phyloP scores from a whole-genome alignment of 352 stramenopile species.

The Pythium periplocum region DNA sequence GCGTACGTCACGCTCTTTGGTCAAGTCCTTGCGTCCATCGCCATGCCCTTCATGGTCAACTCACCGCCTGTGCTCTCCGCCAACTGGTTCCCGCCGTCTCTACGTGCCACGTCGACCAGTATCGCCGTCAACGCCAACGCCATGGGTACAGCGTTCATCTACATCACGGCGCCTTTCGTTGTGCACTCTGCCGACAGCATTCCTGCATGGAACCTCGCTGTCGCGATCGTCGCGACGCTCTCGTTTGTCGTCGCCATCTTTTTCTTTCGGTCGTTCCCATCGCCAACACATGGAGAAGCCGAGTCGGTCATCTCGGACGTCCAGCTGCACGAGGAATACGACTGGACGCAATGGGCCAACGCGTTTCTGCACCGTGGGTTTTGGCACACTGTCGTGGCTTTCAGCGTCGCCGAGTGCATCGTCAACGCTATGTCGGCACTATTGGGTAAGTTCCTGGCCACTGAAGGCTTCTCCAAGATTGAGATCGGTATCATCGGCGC shows the following conservation, averaged over 20 bases:
- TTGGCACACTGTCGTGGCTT: slow-evolving; percentile 50
- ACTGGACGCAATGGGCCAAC: slow-evolving; percentile 63
- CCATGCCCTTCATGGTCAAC: slow-evolving; percentile 87
- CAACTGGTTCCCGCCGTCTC: slow-evolving; percentile 67
- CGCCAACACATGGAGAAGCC: slow-evolving; percentile 11
- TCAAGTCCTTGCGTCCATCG: slow-evolving; percentile 55
- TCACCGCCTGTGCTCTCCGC: slow-evolving; percentile 64
- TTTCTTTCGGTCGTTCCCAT: slow-evolving; percentile 46
- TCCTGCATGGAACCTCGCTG: slow-evolving; percentile 35
- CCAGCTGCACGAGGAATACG: slow-evolving; percentile 60
- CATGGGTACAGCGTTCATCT: slow-evolving; percentile 59
- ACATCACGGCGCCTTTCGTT: slow-evolving; percentile 44
- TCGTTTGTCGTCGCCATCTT: slow-evolving; percentile 17
- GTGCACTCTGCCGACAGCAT: slow-evolving; percentile 30
- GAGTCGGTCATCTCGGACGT: slow-evolving; percentile 50
- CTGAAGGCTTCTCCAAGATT: slow-evolving; percentile 53
- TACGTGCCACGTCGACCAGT: slow-evolving; percentile 61
- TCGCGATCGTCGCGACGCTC: slow-evolving; percentile 26
- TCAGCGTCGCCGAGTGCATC: slow-evolving; percentile 63
- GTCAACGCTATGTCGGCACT: slow-evolving; percentile 69
- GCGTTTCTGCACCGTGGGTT: slow-evolving; percentile 63
- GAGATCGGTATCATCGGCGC: slow-evolving; percentile 64
- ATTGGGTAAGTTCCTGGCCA: slow-evolving; percentile 59
- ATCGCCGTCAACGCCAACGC: slow-evolving; percentile 74
- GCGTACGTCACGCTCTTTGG: slow-evolving; percentile 42